Conservation (phyloP, 2,329 filamentous ascomycete genomes). For the Diaporthe helianthi region DNA sequence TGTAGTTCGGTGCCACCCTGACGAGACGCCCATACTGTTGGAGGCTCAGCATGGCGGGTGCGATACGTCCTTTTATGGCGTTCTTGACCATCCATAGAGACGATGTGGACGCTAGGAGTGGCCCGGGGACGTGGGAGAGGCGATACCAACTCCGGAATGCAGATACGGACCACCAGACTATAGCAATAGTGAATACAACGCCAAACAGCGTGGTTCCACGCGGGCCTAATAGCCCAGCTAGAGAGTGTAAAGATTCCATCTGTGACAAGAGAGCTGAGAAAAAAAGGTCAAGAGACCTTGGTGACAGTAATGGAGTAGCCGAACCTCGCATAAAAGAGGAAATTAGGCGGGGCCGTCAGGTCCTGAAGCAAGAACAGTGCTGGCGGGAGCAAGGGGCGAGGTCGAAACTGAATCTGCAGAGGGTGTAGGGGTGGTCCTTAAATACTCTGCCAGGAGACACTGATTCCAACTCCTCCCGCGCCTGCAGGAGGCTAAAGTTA, state of each 20-base stretch:
- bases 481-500: neutral
- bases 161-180: neutral
- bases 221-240: neutral
- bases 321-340: neutral
- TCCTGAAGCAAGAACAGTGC: neutral
- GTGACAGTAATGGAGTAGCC: neutral
- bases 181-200: neutral
- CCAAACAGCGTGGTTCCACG: neutral
- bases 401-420: neutral
- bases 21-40: neutral
- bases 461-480: neutral
- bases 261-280: neutral
- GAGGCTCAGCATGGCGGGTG: neutral
- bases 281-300: neutral
- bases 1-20: conserved; percentile 8
- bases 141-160: neutral
- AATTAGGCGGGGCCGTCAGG: too few relatives aligned
- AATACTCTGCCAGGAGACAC: neutral
- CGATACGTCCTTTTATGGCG: neutral
- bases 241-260: neutral
- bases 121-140: neutral
- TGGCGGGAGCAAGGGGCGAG: neutral
- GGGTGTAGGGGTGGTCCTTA: neutral
- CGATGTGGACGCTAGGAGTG: neutral
- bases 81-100: conserved; percentile 5